Conservation (phyloP, 2,329 filamentous ascomycete genomes). For the Penicillium freii region DNA sequence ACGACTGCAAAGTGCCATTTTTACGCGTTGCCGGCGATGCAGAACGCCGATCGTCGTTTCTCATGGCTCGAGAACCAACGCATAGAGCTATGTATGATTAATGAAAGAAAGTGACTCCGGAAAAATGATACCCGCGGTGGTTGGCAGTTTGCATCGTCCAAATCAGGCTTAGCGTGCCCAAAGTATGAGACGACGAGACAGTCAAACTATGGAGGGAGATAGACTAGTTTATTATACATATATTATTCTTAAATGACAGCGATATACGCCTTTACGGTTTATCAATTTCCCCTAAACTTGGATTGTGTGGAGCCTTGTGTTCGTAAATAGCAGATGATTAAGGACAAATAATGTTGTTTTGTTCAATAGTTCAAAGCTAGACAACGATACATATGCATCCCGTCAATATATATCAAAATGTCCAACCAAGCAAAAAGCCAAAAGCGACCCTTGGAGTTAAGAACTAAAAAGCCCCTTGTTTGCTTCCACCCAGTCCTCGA, state of each 20-base stretch:
- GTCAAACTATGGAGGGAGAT: too few species aligned
- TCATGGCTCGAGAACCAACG: slow-evolving; percentile 12
- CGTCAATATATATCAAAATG: not conserved
- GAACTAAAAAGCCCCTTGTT: not conserved
- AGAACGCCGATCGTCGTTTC: slow-evolving; percentile 21
- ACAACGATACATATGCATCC: not conserved
- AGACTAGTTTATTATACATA: too few species aligned
- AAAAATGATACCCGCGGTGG: not conserved
- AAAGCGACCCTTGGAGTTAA: not conserved
- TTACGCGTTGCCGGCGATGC: slow-evolving; percentile 32
- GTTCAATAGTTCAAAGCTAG: not conserved
- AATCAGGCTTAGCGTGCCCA: slow-evolving; percentile 3
- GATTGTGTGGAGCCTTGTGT: not conserved
- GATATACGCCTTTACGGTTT: too few species aligned
- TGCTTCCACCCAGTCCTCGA: not conserved
- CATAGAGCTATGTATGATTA: not conserved
- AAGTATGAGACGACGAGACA: not conserved
- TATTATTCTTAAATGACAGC: too few species aligned
- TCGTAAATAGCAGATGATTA: not conserved
- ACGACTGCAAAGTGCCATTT: slow-evolving; percentile 39
- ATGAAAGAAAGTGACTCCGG: not conserved
- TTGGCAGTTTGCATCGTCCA: not conserved
- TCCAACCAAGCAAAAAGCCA: not conserved
- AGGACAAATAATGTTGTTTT: too few species aligned
- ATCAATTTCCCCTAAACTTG: not conserved